Evolutionary conservation across 2,329 filamentous ascomycete species (phyloP), one percentile per base, ranked within the genome.

Genomic region (Dothidotthia symphoricarpi): DNA sequence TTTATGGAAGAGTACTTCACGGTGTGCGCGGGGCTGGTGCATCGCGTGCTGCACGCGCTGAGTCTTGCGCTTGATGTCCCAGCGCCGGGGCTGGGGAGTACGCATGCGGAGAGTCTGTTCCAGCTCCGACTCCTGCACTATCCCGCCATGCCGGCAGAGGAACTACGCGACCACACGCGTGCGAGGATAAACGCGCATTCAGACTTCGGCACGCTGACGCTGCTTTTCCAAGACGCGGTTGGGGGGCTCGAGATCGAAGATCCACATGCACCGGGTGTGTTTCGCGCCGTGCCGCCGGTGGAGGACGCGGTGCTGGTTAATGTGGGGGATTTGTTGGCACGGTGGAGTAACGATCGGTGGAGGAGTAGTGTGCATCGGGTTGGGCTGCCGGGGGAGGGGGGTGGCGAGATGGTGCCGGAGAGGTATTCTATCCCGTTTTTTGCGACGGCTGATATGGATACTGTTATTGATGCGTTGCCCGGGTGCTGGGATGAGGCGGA

Each of bases 391-490:
- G 13, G 15, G 7, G 28, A 17, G 14, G 38, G 32, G 3, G 31
- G 40, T 24, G 41, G 33, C 16, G 44, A 45, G 25, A 41, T 69
- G 31, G 57, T 62, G 8, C 49, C 53, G 13, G 56, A 59, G 27
- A 45, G 69, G n/a, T 69, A 69, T 34, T 66, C 61, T 16, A 67
- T 71, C 14, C 66, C 67, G 2, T 69, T 68, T 31, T 72, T 71
- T 39, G 58, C 66, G 12, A 62, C 55, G 11, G 62, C 67, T 32
- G 52, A 70, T 51, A 51, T 55, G 38, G 62, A 71, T 17, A 57
- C 61, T 1, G 39, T 69, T 8, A 63, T 71, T 35, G 64, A 70
- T 30, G 65, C 64, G 31, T 43, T 71, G 48, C 51, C 51, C 7
- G 46, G 51, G 12, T 53, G 56, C 43, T 65, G 56, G 53, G 52